A percentile compares a stretch with the other conserved stretches of the same genome.
Conservation (phyloP, 2,329 filamentous ascomycete species). For the Meredithiella fracta region DNA sequence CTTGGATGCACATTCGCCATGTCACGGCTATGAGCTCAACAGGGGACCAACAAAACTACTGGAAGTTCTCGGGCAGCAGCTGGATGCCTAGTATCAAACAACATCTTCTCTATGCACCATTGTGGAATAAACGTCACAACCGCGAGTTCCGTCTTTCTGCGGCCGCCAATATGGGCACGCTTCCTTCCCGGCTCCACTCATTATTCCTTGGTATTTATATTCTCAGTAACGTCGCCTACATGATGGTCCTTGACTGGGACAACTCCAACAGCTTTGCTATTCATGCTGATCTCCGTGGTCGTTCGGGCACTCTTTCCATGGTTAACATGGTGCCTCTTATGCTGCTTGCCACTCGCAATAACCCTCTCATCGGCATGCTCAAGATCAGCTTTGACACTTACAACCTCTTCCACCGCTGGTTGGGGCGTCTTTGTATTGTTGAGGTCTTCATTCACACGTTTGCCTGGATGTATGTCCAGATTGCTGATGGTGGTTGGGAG, state of each 20-base stretch:
- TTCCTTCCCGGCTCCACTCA: conserved; percentile 50
- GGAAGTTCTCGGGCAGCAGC: conserved; percentile 38
- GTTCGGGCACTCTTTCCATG: conserved; percentile 51
- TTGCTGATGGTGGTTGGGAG: conserved; percentile 45
- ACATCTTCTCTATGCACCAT: conserved; percentile 41
- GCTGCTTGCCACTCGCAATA: conserved; percentile 59
- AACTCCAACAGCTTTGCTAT: conserved; percentile 44
- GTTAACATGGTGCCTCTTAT: conserved; percentile 69
- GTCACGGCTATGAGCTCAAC: conserved; percentile 40
- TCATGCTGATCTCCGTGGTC: conserved; percentile 44
- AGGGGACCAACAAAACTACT: conserved; percentile 39
- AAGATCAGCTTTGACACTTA: conserved; percentile 69
- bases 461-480: conserved; percentile 58
- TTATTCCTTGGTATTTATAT: conserved; percentile 41
- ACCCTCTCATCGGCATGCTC: conserved; percentile 55
- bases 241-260: conserved; percentile 44
- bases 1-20: conserved; percentile 40
- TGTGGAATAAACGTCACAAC: conserved; percentile 51
- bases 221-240: conserved; percentile 44
- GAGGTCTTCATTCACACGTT: conserved; percentile 51
- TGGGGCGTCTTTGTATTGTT: conserved; percentile 57
- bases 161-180: conserved; percentile 42
- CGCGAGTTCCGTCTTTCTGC: conserved; percentile 46
- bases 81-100: conserved; percentile 49
- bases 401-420: conserved; percentile 68